Evolutionary conservation across 257 asterid species (phyloP).

Genomic region (Handroanthus guayacan): DNA sequence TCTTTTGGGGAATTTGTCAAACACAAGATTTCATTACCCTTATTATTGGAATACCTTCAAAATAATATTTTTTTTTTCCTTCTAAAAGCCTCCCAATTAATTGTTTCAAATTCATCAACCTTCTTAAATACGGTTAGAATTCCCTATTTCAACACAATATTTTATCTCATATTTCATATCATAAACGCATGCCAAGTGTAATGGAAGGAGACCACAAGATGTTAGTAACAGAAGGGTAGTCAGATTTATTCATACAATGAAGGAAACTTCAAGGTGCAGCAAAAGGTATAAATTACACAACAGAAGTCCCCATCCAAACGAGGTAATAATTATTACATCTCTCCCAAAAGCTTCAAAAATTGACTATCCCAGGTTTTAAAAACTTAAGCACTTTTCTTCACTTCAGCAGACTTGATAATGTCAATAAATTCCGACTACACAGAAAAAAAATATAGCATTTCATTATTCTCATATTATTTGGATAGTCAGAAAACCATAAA

Average conservation of each 20-base stretch:
- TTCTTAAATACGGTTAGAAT: too few relatives aligned
- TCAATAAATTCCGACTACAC: slow-evolving; percentile 85
- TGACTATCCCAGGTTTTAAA: slow-evolving; percentile 21
- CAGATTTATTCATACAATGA: slow-evolving; percentile 43
- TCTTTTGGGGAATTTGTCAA: too few relatives aligned
- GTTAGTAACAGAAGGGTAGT: slow-evolving; percentile 17
- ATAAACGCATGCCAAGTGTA: neutral
- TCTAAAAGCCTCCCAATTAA: too few relatives aligned
- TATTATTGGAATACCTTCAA: too few relatives aligned
- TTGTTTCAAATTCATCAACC: too few relatives aligned
- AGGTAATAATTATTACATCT: slow-evolving; percentile 34
- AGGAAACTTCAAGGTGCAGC: slow-evolving; percentile 39
- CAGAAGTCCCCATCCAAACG: slow-evolving; percentile 28
- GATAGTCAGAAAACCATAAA: neutral
- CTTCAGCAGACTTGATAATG: slow-evolving; percentile 87
- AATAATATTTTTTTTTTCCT: too few relatives aligned
- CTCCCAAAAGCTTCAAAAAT: slow-evolving; percentile 49
- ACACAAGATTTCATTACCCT: too few relatives aligned
- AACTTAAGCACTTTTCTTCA: slow-evolving; percentile 70
- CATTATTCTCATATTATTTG: neutral
- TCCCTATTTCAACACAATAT: too few relatives aligned
- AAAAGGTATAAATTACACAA: slow-evolving; percentile 36
- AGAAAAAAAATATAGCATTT: neutral
- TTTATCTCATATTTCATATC: too few relatives aligned
- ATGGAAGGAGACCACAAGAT: neutral